Evolutionary conservation across 352 stramenopile species (phyloP), one percentile per base, ranked within the genome.

Genomic region (Globisporangium orthogonon): DNA sequence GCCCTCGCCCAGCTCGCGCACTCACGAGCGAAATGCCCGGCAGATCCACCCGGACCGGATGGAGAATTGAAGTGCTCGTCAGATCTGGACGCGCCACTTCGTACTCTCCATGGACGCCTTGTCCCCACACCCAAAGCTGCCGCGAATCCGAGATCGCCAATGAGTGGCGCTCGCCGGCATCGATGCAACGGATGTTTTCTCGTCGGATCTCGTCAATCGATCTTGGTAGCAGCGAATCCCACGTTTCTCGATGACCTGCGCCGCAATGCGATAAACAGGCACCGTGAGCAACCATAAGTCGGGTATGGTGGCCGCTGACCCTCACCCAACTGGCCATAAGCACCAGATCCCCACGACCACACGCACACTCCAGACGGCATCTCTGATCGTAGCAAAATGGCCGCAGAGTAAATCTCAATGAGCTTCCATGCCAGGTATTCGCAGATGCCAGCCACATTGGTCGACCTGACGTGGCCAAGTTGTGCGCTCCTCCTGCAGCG

Each of bases 121-220:
- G 70, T 0, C 83, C 83, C 83, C 83, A 93, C 7, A 84, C 30
- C 81, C 83, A 93, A n/a, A 93, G 60, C 15, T 83, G 56, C 39
- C 65, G 70, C 7, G 46, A 62, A 2, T 85, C 76, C 3, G 83
- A 89, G 43, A 93, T 73, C 13, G 83, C 83, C 29, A 91, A 30
- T 3, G 83, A 93, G 47, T 93, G 83, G 3, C 70, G 67, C 50
- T 88, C 70, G 0, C 81, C 83, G 9, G 76, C 81, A 52, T 88
- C 73, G n/a, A 93, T 73, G 35, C 61, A 84, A 0, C 54, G 63
- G 46, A 93, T 82, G 15, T 37, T 65, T 60, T 91, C 77, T 23
- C 64, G 58, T 11, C 70, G 72, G 46, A 93, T 83, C 43, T 90
- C 79, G 52, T 87, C 72, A 11, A 93, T 65, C n/a, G 76, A 79